phyloP scores from a whole-genome alignment of 2,329 filamentous ascomycete genomes.

The Bipolaris oryzae region DNA sequence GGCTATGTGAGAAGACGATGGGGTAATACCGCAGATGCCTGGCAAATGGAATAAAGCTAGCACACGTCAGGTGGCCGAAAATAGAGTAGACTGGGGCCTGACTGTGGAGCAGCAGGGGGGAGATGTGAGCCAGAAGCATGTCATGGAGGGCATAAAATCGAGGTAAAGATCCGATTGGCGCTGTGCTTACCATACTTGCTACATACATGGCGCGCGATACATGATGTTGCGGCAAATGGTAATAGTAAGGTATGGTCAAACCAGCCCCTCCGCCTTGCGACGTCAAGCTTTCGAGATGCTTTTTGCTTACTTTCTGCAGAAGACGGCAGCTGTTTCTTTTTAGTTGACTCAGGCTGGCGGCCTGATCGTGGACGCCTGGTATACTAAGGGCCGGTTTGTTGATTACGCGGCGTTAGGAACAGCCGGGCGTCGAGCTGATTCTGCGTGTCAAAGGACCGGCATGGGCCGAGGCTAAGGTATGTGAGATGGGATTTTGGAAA shows the following conservation, averaged over 20 bases:
- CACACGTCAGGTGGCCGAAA: conserved; percentile 19
- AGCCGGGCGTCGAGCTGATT: conserved; percentile 1
- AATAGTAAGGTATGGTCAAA: not conserved
- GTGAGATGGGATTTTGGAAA: too few relatives aligned
- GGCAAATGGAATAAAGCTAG: conserved; percentile 1
- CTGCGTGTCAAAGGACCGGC: not conserved
- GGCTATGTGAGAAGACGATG: not conserved
- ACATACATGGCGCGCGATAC: not conserved
- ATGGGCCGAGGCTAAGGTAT: too few relatives aligned
- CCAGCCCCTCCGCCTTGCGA: not conserved
- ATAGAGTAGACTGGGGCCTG: conserved; percentile 10
- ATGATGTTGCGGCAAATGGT: not conserved
- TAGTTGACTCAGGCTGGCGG: not conserved
- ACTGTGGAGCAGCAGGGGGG: conserved; percentile 12
- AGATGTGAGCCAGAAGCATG: conserved; percentile 3
- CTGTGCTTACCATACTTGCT: too few relatives aligned
- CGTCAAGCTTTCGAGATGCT: not conserved
- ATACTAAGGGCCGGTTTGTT: not conserved
- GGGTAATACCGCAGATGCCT: too few relatives aligned
- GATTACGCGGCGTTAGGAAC: not conserved
- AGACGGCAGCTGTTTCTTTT: not conserved
- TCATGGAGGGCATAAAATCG: not conserved
- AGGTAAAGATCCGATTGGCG: not conserved
- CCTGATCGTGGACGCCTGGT: not conserved
- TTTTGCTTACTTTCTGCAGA: not conserved